Base-by-base conservation (phyloP, 2,329 filamentous ascomycete genomes). In the Ceratocystis diversiconidia region DNA sequence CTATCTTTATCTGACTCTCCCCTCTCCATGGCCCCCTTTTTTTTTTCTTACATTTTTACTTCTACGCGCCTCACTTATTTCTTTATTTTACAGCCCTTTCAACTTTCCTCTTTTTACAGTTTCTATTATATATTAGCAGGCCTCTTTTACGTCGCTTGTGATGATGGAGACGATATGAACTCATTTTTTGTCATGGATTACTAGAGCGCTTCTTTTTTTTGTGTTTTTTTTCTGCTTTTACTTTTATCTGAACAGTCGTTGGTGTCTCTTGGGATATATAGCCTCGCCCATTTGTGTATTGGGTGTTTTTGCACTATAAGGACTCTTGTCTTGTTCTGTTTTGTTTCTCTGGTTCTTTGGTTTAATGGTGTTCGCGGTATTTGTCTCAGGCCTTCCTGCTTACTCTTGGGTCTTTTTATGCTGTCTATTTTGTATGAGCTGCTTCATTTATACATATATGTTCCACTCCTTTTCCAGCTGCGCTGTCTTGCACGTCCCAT, bases 161-260 rank as follows among this genome's bases (percentile, higher is more conserved):
- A 60, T 61, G 41, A 46, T 65, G 15, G 57, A 44, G 59, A 65
- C 44, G 64, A 46, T 65, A 65, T n/a, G 59, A 65, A 65, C 46
- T 65, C 57, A 50, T 65, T 55, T 41, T 41, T 61, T 10, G 8
- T 36, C 57, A 48, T 28, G 32, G 43, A 46, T 65, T 62, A 62
- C 65, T 48, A 67, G 61, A 43, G 61, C 62, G 66, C 63, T 62
- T 50, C 46, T 62, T 59, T 30, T 41, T 30, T 61, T 55, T 66
- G 44, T 65, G 30, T 61, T n/a, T 61, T 17, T 52, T 5, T 19
- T 61, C n/a, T 59, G 41, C 46, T 61, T 3, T 36, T 55, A 8
- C 3, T 32, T 30, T 52, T 43, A 25, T 46, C 6, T 57, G 22
- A 15, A 28, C 25, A 32, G 25, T 28, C 61, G 30, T 43, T 41